These are phyloP conservation scores for Solanum bulbocastanum DNA, from an alignment of 257 asterid genomes.

Conservation along the genomic window DNA sequence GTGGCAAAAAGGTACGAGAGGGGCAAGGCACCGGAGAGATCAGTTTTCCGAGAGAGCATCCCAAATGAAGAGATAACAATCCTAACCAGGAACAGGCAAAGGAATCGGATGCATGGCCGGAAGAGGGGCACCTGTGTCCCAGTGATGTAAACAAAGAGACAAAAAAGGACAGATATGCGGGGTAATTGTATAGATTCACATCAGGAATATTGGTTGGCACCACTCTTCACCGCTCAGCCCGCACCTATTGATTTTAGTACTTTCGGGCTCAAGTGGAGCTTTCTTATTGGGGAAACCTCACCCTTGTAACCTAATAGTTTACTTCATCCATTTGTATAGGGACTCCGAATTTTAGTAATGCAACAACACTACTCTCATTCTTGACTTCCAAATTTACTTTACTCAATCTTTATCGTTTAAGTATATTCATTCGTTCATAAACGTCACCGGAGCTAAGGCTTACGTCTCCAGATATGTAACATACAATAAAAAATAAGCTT, in stretches of 20 bases:
- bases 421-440: neutral
- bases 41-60: neutral
- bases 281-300: neutral
- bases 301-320: neutral
- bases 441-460: neutral
- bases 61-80: neutral
- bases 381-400: neutral
- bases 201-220: neutral
- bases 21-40: neutral
- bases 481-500: neutral
- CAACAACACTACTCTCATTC: neutral
- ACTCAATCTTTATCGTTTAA: neutral
- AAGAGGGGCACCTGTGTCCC: neutral
- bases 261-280: neutral
- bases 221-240: neutral
- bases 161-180: neutral
- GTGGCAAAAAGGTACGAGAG: neutral
- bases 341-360: neutral
- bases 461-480: neutral
- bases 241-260: neutral
- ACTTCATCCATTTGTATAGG: neutral
- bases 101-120: neutral
- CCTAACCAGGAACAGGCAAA: neutral
- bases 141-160: too few relatives aligned
- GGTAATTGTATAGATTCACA: neutral